A percentile compares a stretch with the other conserved stretches of the same genome.
phyloP scores from a whole-genome alignment of 345 rosid species.

The Arabis alpina region DNA sequence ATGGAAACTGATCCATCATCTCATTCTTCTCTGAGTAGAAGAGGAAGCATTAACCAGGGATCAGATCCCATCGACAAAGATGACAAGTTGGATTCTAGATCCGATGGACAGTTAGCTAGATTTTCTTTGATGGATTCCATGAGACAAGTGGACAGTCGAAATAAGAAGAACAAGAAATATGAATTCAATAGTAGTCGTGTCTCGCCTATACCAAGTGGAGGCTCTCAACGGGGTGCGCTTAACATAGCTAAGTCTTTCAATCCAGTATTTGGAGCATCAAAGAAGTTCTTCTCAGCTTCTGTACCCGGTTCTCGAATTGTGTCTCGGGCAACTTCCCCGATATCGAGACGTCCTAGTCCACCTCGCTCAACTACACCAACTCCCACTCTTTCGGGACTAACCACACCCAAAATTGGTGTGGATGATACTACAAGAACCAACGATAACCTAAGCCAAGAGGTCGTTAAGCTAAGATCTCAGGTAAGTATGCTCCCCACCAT shows the following conservation, averaged over 20 bases:
- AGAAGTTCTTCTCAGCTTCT: slow-evolving; percentile 96
- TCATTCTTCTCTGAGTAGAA: slow-evolving; percentile 73
- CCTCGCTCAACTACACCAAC: slow-evolving; percentile 99
- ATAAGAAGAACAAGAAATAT: slow-evolving; percentile 84
- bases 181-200: slow-evolving; percentile 97
- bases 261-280: slow-evolving; percentile 92
- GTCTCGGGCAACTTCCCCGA: slow-evolving; percentile 98
- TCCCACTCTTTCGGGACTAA: slow-evolving; percentile 88
- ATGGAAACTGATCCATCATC: slow-evolving; percentile 67
- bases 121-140: slow-evolving; percentile 84
- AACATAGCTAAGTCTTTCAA: slow-evolving; percentile 77
- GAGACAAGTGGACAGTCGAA: slow-evolving; percentile 71
- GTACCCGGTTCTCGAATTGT: slow-evolving; percentile 99
- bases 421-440: slow-evolving; percentile 81
- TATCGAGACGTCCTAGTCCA: slow-evolving; percentile 91
- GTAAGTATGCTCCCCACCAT: slow-evolving; percentile 42
- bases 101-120: slow-evolving; percentile 80
- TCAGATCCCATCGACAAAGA: slow-evolving; percentile 68
- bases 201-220: slow-evolving; percentile 89
- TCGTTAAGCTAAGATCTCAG: slow-evolving; percentile 87
- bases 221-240: slow-evolving; percentile 86
- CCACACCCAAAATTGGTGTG: slow-evolving; percentile 72
- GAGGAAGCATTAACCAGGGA: slow-evolving; percentile 75
- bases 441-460: slow-evolving; percentile 86
- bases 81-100: slow-evolving; percentile 79